Evolutionary conservation across 495 filamentous ascomycete genomes (phyloP), one percentile per base, ranked within the genome.

Genomic region (Aspergillus bridgeri): DNA sequence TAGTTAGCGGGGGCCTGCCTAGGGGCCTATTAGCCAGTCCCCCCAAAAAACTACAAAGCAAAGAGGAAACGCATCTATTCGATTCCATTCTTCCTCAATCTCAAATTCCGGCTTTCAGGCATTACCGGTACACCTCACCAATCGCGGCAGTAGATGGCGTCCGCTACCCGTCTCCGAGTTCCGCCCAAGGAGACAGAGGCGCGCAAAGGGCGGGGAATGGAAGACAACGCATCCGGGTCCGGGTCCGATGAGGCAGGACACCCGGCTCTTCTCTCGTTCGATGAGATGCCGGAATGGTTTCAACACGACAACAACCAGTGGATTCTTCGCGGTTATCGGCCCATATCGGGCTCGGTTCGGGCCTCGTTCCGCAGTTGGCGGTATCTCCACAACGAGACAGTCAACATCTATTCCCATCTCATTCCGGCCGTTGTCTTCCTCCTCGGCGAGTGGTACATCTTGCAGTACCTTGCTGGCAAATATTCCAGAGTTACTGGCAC

Each of bases 321-420:
- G 42, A 71, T 72, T 59, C 69, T 57, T 13, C 54, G 60, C 53
- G 59, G 66, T 45, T 70, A 74, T 53, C 65, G 70, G 15, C 68
- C 70, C 6, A 65, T 73, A 24, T 70, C 68, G 20, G 52, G 57
- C 42, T 73, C 71, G 25, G 59, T 51, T 49, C 58, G n/a, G n/a
- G 56, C n/a, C 13, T 73, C 60, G 8, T 61, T 74, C 47, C 43
- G 33, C 43, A 75, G 70, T 59, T 65, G 57, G 56, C 49, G 38
- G 15, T 68, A 69, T 48, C 20, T 72, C n/a, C 71, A 73, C 63
- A 74, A 74, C 33, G 69, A 74, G 48, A 57, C 68, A n/a, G 59
- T 66, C 33, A 72, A 75, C 58, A 69, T 75, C 18, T 74, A 65
- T 42, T 65, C 70, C 19, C 69, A 75, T 42, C 56, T 72, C 0